Evolutionary conservation across 306 rosid species (phyloP), one percentile per base, ranked within the genome.

Genomic region (Nissolia schottii): DNA sequence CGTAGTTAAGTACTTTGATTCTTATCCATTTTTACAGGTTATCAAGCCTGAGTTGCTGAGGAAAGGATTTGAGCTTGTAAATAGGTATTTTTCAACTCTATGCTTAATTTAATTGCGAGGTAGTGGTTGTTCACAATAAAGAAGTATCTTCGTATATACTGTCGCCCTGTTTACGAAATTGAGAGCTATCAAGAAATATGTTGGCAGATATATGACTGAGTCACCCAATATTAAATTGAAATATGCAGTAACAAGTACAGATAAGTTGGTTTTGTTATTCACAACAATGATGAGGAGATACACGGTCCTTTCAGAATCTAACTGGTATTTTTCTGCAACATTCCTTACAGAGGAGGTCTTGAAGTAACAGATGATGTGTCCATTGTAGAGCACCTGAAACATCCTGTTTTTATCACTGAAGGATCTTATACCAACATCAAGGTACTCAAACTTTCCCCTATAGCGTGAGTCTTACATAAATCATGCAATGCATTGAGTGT

Each of bases 301-400:
- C 13, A 64, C 43, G 66, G 6, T 11, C 50, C 50, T 14, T 64
- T 59, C 40, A 69, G 64, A 60, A 66, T 71, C 58, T 73, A 65
- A 72, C 55, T 45, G 22, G 31, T 65, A 54, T 64, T 45, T n/a
- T 57, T 20, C 51, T 15, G 43, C 65, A 59, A 79, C 49, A 57
- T 71, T 66, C 20, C 28, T 64, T 68, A 11, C 92, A 94, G 99
- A 27, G 90, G 84, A 77, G 95, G 92, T 18, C 88, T 94, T 31
- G 99, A 91, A 82, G 99, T 94, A 75, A 94, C 99, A 0, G 99
- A 94, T 43, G 99, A 94, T 7, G 99, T 94, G 22, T 94, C 99
- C 48, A 94, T 94, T 3, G 95, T 94, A 2, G 97, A 94, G 84
- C 85, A 91, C 85, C 89, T 91, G 41, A 74, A 83, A 65, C 95